Base-by-base conservation (phyloP, 177 flowering plant genomes). In the Telopea speciosissima region DNA sequence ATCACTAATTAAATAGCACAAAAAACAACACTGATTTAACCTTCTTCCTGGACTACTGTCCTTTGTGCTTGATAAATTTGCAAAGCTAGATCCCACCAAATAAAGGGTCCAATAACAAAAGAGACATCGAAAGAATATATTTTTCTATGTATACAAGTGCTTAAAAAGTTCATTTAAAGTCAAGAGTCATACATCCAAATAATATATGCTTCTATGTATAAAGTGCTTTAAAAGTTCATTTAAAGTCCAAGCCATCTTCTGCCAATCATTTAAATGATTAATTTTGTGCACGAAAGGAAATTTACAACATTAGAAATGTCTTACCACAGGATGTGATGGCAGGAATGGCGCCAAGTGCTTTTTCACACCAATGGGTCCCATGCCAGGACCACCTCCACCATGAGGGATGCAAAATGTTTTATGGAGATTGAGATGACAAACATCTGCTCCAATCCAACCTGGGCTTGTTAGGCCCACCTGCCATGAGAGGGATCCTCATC, bases 311-410 rank as follows among this genome's bases (percentile, higher is more conserved):
- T 21, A n/a, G 44, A 62, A 36, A 70, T 8, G 63, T 71, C 82
- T 65, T 90, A 95, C 99, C 96, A 95, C 99, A 70, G 99, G 99
- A 77, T 95, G 99, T 33, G 99, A 92, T 67, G 99, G 99, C 69
- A 95, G 78, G 78, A 82, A 95, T 58, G 99, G 96, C 69, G 99
- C 99, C 78, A 95, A 82, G 81, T 95, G 99, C 68, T 93, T 90
- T 89, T 95, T 95, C 82, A 95, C 99, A 71, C 99, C 99, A 78
- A 95, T 95, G 22, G 99, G 99, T 68, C 99, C 99, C 98, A 95
- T 95, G 56, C 99, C 99, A 67, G 98, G 99, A 71, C 98, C 99
- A 60, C 99, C 99, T 62, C 99, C 99, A 77, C 99, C 99, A 80
- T 95, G 99, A 0, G 99, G 99, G 77, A 95, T 93, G 84, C 99